Base-by-base conservation (phyloP, 2,329 filamentous ascomycete species). In the Aphanoascus verrucosus region DNA sequence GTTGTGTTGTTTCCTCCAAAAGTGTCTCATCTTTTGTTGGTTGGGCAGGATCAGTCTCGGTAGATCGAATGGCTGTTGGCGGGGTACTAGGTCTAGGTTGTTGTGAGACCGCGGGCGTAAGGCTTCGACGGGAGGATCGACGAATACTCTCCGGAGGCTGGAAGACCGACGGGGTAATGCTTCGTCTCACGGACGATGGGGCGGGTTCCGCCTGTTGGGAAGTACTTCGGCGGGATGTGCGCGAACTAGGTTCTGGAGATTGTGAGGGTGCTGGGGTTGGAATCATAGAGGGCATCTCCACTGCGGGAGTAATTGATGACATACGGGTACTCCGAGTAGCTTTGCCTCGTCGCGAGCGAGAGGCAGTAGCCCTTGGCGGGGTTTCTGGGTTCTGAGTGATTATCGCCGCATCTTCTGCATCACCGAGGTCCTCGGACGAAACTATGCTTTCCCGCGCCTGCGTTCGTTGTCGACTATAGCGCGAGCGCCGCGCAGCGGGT, bases 341-440 rank as follows among this genome's bases (percentile, higher is more conserved):
- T 59, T 71, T 76, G 70, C 83, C 85, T 63, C 85, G 80, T 74
- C 85, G 79, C 74, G 87, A 90, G 56, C 80, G 77, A 19, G 84
- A 77, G 15, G 80, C 77, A 19, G 74, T 55, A 28, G 5, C 8
- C 19, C 34, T 38, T 31, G 34, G 28, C 15, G 50, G 50, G 19
- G 50, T 32, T 12, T 71, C 66, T 45, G 77, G 74, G 59, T 77
- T 74, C 53, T 70, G 71, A 35, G 69, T 66, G 5, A 66, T 57
- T 23, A 69, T 69, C 56, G 70, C 78, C 57, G 78, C 71, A 34
- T 81, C 76, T 41, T 60, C 58, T 32, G 50, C 56, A 3, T 77
- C 76, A 54, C 82, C 79, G 55, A 82, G 77, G 28, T 79, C 69
- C 60, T 84, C 77, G 56, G 81, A 80, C 6, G 80, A 75, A 62